Conservation (phyloP, 2,329 filamentous ascomycete genomes). For the Herpotrichia juniperi region DNA sequence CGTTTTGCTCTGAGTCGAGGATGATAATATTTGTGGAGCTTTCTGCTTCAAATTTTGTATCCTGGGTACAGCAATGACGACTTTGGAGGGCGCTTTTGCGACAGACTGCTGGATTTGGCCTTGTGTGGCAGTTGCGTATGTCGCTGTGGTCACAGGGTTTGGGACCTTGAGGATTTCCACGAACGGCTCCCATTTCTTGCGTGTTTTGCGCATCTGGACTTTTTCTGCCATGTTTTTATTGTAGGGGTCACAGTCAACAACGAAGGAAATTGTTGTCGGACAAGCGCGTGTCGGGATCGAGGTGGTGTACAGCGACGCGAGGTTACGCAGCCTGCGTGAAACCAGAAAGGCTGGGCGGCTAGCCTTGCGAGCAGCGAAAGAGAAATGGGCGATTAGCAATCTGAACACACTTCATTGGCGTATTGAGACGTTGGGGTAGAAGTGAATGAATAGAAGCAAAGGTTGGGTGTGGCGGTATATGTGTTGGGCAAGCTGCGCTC, state of each 20-base stretch:
- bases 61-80: not conserved
- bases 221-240: not conserved
- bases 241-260: not conserved
- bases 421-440: not conserved
- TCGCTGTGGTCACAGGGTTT: not conserved
- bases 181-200: not conserved
- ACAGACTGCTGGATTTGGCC: not conserved
- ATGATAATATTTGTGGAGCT: not conserved
- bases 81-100: not conserved
- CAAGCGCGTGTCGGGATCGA: not conserved
- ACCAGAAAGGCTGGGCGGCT: not conserved
- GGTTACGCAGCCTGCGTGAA: not conserved
- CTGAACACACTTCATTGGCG: too few relatives aligned
- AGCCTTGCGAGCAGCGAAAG: too few relatives aligned
- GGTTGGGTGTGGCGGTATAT: too few relatives aligned
- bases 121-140: not conserved
- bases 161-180: not conserved
- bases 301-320: not conserved
- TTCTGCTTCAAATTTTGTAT: not conserved
- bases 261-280: not conserved
- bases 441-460: not conserved
- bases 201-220: not conserved
- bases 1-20: not conserved
- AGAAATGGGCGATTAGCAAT: too few relatives aligned
- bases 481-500: not conserved